A percentile compares a stretch with the other conserved stretches of the same genome.
Evolutionary conservation across 495 filamentous ascomycete species (phyloP).

Genomic region (Immersiella caudata): DNA sequence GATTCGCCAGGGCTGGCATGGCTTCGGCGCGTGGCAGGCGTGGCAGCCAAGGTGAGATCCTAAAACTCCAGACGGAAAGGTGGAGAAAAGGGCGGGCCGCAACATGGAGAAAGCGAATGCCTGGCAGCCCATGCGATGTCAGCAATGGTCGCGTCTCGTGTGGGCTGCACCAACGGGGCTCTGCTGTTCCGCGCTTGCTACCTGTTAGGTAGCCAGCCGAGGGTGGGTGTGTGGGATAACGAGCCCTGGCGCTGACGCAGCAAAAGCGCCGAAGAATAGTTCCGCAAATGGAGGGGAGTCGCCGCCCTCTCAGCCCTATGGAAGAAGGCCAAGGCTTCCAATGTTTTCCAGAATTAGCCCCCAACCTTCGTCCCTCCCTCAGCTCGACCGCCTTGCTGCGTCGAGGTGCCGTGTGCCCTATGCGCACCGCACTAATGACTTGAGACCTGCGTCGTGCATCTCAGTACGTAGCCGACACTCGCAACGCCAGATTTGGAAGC

Average conservation of each 20-base stretch:
- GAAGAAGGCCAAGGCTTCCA: neutral
- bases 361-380: neutral
- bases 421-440: neutral
- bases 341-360: slow-evolving; percentile 4
- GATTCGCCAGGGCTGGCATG: neutral
- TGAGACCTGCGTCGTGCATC: slow-evolving; percentile 3
- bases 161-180: slow-evolving; percentile 1
- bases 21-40: neutral
- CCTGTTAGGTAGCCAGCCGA: neutral
- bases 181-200: slow-evolving; percentile 3
- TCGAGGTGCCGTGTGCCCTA: neutral
- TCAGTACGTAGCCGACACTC: neutral
- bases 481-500: slow-evolving; percentile 8
- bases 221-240: neutral
- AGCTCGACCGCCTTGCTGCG: slow-evolving; percentile 16
- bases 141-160: slow-evolving; percentile 16
- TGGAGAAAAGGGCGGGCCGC: neutral
- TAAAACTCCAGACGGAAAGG: neutral
- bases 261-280: neutral
- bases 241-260: slow-evolving; percentile 16
- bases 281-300: neutral
- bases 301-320: slow-evolving; percentile 22
- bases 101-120: neutral
- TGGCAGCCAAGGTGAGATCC: neutral
- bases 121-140: slow-evolving; percentile 16